Evolutionary conservation across 768 basidiomycete genomes (phyloP).

Genomic region (Hemileccinum impolitum): DNA sequence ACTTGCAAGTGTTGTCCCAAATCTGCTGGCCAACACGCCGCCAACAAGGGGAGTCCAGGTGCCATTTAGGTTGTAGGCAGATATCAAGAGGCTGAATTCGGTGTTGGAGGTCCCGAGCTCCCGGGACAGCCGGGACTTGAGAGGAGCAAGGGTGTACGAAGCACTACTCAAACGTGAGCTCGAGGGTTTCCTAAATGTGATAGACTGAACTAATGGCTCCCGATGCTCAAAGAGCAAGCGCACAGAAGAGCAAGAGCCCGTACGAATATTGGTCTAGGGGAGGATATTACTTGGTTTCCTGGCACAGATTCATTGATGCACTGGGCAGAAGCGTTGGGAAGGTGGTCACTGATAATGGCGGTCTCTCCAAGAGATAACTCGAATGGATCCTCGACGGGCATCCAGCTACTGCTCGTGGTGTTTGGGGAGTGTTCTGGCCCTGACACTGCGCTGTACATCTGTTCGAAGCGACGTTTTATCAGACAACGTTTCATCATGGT

Average conservation of each 20-base stretch:
- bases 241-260: constrained; percentile 62
- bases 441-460: constrained; percentile 2
- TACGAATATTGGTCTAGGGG: constrained; percentile 44
- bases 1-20: constrained; percentile 69
- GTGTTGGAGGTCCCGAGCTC: constrained; percentile 76
- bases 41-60: constrained; percentile 78
- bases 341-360: neutral
- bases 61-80: constrained; percentile 72
- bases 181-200: constrained; percentile 4
- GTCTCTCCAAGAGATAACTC: neutral
- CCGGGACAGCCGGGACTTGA: constrained; percentile 65
- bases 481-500: constrained; percentile 15
- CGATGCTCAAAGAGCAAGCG: constrained; percentile 70
- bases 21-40: constrained; percentile 63
- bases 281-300: constrained; percentile 15
- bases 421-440: neutral
- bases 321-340: neutral
- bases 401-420: neutral
- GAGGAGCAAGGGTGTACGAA: constrained; percentile 70
- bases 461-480: constrained; percentile 15
- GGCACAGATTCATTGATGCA: neutral
- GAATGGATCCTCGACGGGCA: neutral
- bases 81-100: constrained; percentile 74
- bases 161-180: constrained; percentile 41
- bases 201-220: constrained; percentile 81